Evolutionary conservation across 306 rosid species (phyloP).

Genomic region (Begonia fuchsioides): DNA sequence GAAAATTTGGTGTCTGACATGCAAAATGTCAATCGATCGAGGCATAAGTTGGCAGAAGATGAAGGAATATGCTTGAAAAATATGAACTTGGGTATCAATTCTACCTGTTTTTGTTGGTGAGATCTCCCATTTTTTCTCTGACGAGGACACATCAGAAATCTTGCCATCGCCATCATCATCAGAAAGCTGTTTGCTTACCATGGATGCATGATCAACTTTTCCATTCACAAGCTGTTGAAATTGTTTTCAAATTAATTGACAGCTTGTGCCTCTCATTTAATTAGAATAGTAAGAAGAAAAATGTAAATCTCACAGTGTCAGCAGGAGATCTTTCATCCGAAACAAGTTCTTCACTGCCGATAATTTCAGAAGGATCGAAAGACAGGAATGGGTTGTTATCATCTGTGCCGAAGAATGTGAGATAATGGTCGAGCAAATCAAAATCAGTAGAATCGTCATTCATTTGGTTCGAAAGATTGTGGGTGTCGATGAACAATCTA

Average conservation of each 20-base stretch:
- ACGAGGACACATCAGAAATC: slow-evolving; percentile 30
- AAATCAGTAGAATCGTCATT: slow-evolving; percentile 21
- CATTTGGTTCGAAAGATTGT: slow-evolving; percentile 37
- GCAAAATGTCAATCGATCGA: background rate
- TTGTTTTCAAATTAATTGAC: background rate
- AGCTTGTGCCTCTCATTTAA: background rate
- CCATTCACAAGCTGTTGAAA: slow-evolving; percentile 33
- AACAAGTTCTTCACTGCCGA: slow-evolving; percentile 24
- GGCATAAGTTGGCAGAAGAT: background rate
- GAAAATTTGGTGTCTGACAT: slow-evolving; percentile 31
- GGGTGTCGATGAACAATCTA: slow-evolving; percentile 44
- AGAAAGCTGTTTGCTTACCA: slow-evolving; percentile 14
- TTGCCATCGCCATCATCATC: slow-evolving; percentile 13
- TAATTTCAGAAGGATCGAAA: slow-evolving; percentile 32
- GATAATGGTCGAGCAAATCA: slow-evolving; percentile 50
- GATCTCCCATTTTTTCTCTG: slow-evolving; percentile 17
- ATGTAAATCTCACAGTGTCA: slow-evolving; percentile 26
- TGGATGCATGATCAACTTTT: slow-evolving; percentile 13
- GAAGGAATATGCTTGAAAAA: background rate
- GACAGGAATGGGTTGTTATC: slow-evolving; percentile 27
- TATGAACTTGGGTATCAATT: background rate
- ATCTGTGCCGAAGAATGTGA: slow-evolving; percentile 33
- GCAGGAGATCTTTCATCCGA: slow-evolving; percentile 12
- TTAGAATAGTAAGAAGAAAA: too few species aligned
- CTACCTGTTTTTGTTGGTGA: slow-evolving; percentile 32